Evolutionary conservation across 306 rosid species (phyloP), one percentile per base, ranked within the genome.

Genomic region (Trifolium subterraneum): DNA sequence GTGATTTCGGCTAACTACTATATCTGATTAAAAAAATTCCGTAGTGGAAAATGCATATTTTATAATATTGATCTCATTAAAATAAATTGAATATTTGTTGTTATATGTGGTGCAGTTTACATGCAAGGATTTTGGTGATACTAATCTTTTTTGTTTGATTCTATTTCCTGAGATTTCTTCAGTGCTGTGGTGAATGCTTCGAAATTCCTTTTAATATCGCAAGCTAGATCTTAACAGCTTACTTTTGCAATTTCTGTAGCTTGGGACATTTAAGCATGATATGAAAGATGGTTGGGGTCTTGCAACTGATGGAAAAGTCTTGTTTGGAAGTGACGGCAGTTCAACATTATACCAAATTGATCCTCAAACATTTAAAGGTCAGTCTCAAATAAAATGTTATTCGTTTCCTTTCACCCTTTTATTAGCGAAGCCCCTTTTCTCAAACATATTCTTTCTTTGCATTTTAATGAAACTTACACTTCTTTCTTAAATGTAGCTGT

Each of bases 231-330:
- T 64, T 29, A 79, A 70, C 63, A 70, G 64, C 73, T 77, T 72
- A 55, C 36, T 33, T 69, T 36, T 70, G 39, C 72, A 59, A 48
- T 71, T 38, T 2, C 6, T 81, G 75, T 79, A 93, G 98, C 25
- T 85, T 66, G 89, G 69, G 63, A 75, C 73, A 79, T 94, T 93
- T 81, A 77, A 86, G 23, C 96, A 91, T 86, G 82, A 81, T 50
- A 94, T 94, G 97, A 50, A 71, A 35, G 98, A 94, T 86, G 98
- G 98, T 63, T 94, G 98, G 98, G 98, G 98, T 73, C 78, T 94
- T 71, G 93, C 98, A 80, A 88, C 95, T 52, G 98, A 94, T 76
- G 98, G 94, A 75, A 76, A 90, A 68, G 75, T 84, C 80, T 74
- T 93, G 81, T 94, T 83, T 83, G 98, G 98, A 82, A 94, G 90